Percentiles rank a stretch among this genome's conserved stretches.
These are phyloP conservation scores for Xylaria curta DNA, from an alignment of 495 filamentous ascomycete species.

Conservation along the genomic window DNA sequence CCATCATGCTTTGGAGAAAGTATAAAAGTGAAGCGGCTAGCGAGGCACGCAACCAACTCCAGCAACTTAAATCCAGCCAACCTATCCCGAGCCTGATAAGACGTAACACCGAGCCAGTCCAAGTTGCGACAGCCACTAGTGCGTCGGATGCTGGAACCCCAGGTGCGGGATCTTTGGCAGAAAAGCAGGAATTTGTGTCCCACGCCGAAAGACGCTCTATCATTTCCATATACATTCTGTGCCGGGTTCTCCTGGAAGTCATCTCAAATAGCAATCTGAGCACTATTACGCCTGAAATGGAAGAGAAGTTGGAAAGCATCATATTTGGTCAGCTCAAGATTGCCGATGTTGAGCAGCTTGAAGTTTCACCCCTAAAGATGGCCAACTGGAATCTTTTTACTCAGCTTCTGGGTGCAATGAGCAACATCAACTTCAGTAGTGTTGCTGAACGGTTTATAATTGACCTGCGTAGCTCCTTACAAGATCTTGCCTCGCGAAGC, in stretches of 20 bases:
- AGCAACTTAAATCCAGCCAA: constrained; percentile 58
- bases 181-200: constrained; percentile 70
- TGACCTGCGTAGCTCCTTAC: constrained; percentile 79
- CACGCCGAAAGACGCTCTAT: constrained; percentile 86
- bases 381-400: constrained; percentile 95
- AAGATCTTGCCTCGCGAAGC: constrained; percentile 70
- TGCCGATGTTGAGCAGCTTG: constrained; percentile 82
- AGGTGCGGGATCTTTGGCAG: constrained; percentile 51
- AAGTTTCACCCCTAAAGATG: constrained; percentile 77
- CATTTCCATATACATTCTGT: constrained; percentile 93
- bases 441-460: constrained; percentile 80
- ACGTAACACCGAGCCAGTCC: constrained; percentile 58
- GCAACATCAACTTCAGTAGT: constrained; percentile 82
- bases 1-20: constrained; percentile 97
- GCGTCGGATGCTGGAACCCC: constrained; percentile 27
- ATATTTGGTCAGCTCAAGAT: constrained; percentile 91
- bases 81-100: constrained; percentile 45
- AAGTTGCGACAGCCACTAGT: constrained; percentile 37
- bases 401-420: constrained; percentile 93
- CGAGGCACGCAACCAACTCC: constrained; percentile 63
- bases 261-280: constrained; percentile 85
- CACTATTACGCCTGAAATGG: constrained; percentile 85
- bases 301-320: constrained; percentile 87
- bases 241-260: constrained; percentile 91
- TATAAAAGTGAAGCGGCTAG: constrained; percentile 87